Percentiles rank a stretch among this genome's conserved stretches.
Evolutionary conservation across 2,329 filamentous ascomycete genomes (phyloP).

Genomic region (Biscogniauxia marginata): DNA sequence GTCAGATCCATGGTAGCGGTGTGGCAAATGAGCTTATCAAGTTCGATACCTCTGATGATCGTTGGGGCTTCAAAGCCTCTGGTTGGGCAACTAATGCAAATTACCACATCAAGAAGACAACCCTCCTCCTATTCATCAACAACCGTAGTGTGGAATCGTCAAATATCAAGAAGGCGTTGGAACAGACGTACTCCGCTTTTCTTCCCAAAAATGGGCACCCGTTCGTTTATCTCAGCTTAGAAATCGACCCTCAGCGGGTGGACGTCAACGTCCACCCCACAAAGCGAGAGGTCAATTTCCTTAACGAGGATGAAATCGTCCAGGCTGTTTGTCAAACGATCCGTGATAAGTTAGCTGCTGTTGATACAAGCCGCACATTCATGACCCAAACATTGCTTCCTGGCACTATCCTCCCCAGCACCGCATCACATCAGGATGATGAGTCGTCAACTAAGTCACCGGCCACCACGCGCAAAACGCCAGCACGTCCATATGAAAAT

Average conservation of each 20-base stretch:
- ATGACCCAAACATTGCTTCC: slow-evolving; percentile 88
- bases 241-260: slow-evolving; percentile 87
- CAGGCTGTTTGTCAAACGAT: slow-evolving; percentile 81
- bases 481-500: slow-evolving; percentile 71
- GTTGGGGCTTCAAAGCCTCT: slow-evolving; percentile 79
- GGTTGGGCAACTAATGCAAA: slow-evolving; percentile 91
- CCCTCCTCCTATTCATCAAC: slow-evolving; percentile 90
- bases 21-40: slow-evolving; percentile 87
- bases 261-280: slow-evolving; percentile 98
- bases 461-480: slow-evolving; percentile 37
- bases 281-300: slow-evolving; percentile 93
- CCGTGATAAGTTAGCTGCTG: slow-evolving; percentile 72
- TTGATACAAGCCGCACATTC: slow-evolving; percentile 93
- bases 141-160: slow-evolving; percentile 90
- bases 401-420: slow-evolving; percentile 47
- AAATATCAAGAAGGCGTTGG: slow-evolving; percentile 82
- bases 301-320: slow-evolving; percentile 96
- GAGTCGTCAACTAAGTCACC: slow-evolving; percentile 34
- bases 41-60: slow-evolving; percentile 68
- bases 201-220: slow-evolving; percentile 92
- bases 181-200: slow-evolving; percentile 85
- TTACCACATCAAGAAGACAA: slow-evolving; percentile 87
- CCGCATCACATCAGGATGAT: slow-evolving; percentile 28
- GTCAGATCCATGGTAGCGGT: slow-evolving; percentile 79
- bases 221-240: slow-evolving; percentile 87